phyloP scores from a whole-genome alignment of 306 rosid species.

The Malus domestica region ASM211411v1 NC_041802.1:31237001-31237500 shows the following conservation, averaged over 20 bases:
- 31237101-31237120: slow-evolving; percentile 6
- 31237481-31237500: slow-evolving; percentile 42
- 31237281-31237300: not conserved
- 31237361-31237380: slow-evolving; percentile 53
- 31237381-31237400: slow-evolving; percentile 24
- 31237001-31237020: slow-evolving; percentile 39
- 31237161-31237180: not conserved
- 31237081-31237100: slow-evolving; percentile 10
- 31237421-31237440: slow-evolving; percentile 25
- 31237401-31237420: slow-evolving; percentile 27
- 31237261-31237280: not conserved
- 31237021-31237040: slow-evolving; percentile 30
- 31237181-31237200: not conserved
- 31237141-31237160: not conserved
- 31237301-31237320: not conserved
- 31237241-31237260: not conserved
- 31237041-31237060: slow-evolving; percentile 73
- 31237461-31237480: slow-evolving; percentile 18
- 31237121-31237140: not conserved
- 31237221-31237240: not conserved
- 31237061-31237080: not conserved
- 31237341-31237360: slow-evolving; percentile 72
- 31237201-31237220: not conserved
- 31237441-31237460: slow-evolving; percentile 30
- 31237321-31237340: slow-evolving; percentile 1